A percentile compares a stretch with the other conserved stretches of the same genome.
phyloP scores from a whole-genome alignment of 208 protist genomes.

The Lotmaria passim region DNA sequence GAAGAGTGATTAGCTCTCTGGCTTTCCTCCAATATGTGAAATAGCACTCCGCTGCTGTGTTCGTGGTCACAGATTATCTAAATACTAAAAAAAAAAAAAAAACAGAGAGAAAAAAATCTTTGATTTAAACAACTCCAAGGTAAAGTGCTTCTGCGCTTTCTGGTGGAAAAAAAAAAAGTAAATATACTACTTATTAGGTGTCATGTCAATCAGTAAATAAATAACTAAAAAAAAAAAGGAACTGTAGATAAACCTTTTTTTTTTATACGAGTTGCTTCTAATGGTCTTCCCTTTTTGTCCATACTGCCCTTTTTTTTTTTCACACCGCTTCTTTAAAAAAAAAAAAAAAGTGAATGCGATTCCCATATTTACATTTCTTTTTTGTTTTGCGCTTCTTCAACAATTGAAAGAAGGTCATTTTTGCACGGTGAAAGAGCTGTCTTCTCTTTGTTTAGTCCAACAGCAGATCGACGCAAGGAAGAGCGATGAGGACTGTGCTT shows the following conservation, averaged over 20 bases:
- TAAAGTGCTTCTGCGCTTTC: not conserved
- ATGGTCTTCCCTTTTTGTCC: not conserved
- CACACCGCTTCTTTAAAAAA: not conserved
- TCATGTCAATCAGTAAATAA: too few species aligned
- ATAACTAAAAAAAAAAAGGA: not conserved
- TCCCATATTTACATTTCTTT: too few species aligned
- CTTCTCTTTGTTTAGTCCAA: not conserved
- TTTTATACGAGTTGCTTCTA: too few species aligned
- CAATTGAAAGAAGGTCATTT: not conserved
- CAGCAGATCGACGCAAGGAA: constrained; percentile 8
- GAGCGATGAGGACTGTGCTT: not conserved
- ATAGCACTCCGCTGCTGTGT: too few species aligned
- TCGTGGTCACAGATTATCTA: constrained; percentile 2
- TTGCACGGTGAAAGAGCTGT: not conserved
- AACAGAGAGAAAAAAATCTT: not conserved
- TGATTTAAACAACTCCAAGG: not conserved
- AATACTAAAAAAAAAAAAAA: too few species aligned
- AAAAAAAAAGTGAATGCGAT: too few species aligned
- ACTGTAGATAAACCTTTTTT: not conserved
- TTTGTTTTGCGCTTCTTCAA: not conserved
- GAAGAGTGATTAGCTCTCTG: not conserved
- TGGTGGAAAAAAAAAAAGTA: not conserved
- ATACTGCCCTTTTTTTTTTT: not conserved
- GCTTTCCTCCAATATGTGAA: too few species aligned
- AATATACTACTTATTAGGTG: too few species aligned